A percentile compares a stretch with the other conserved stretches of the same genome.
Evolutionary conservation across 1,139 yeast genomes (phyloP).

Genomic region (Scheffersomyces parashehatae): DNA sequence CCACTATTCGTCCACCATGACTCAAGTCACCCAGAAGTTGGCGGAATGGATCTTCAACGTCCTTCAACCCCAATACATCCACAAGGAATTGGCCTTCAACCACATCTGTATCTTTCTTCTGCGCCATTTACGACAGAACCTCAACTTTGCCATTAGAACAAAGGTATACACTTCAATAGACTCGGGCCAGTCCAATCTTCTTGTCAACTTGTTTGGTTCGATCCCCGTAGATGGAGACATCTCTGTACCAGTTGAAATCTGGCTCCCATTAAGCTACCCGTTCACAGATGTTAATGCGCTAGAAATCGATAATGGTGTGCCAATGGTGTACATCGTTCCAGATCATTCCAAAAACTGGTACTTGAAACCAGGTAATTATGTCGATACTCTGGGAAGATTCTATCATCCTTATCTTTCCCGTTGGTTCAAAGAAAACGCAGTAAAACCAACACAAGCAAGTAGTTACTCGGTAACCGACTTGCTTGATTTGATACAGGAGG

Average conservation of each 20-base stretch:
- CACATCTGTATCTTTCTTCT: constrained; percentile 61
- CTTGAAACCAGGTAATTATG: constrained; percentile 61
- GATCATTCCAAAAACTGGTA: constrained; percentile 36
- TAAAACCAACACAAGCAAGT: constrained; percentile 7
- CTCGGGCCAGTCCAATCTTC: constrained; percentile 57
- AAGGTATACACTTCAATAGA: constrained; percentile 60
- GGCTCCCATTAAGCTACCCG: constrained; percentile 80
- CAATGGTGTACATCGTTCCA: constrained; percentile 61
- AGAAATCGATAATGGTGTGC: constrained; percentile 42
- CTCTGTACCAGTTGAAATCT: constrained; percentile 64
- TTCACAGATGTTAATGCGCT: constrained; percentile 1
- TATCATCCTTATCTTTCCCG: constrained; percentile 66
- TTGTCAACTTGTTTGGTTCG: constrained; percentile 66
- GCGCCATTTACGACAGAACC: constrained; percentile 37
- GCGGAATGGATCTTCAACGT: constrained; percentile 47
- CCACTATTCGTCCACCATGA: not conserved
- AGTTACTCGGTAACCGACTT: constrained; percentile 40
- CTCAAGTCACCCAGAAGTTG: constrained; percentile 21
- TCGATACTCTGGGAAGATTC: constrained; percentile 73
- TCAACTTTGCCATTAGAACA: constrained; percentile 62
- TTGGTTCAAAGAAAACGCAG: constrained; percentile 45
- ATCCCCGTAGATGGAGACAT: constrained; percentile 34
- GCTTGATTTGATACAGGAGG: constrained; percentile 35
- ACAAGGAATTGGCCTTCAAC: constrained; percentile 54
- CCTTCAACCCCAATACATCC: constrained; percentile 51